Base-by-base conservation (phyloP, 2,329 filamentous ascomycete genomes). In the Colletotrichum sp. region DNA sequence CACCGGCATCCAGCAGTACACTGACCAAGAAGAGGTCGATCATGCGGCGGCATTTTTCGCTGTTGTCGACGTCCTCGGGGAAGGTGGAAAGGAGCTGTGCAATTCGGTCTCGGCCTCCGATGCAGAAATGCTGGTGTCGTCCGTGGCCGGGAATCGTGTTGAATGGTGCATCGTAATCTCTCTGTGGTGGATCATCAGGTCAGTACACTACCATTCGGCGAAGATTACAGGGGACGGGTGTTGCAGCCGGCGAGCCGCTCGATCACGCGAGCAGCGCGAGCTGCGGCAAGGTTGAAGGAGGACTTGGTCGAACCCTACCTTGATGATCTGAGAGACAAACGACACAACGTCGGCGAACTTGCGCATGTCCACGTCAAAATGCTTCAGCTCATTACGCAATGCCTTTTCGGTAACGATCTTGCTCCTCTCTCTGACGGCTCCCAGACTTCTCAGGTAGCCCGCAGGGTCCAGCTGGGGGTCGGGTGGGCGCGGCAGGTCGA, bases 321-420 rank as follows among this genome's bases (percentile, higher is more conserved):
- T 98, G 88, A 98, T 98, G 78, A 98, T 96, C 55, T 94, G 93
- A n/a, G 96, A 93, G 12, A 98, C 94, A 83, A 98, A 98, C 60
- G 91, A 91, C 16, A 96, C 95, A 1, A 96, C 96, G 78, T 96
- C 94, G 62, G 89, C 86, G 83, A 98, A 96, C 85, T 96, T 98
- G 85, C 85, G 86, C 89, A 96, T 92, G 84, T 98, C 96, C 64
- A 98, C 95, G 78, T 95, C 93, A 81, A 98, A 98, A 84, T 98
- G 96, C 80, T 91, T 92, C 77, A 98, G 90, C 80, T 94, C 89
- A 82, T 98, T 95, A 79, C 89, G 90, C 81, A 94, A 89, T 12
- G 96, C 95, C 87, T 94, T 96, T 78, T 95, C 91, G 76, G 95
- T 90, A 69, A 98, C 89, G 79, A 96, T 87, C 80, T 88, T 91